Conservation (phyloP, 306 rosid genomes). For the Castanea crenata region DNA sequence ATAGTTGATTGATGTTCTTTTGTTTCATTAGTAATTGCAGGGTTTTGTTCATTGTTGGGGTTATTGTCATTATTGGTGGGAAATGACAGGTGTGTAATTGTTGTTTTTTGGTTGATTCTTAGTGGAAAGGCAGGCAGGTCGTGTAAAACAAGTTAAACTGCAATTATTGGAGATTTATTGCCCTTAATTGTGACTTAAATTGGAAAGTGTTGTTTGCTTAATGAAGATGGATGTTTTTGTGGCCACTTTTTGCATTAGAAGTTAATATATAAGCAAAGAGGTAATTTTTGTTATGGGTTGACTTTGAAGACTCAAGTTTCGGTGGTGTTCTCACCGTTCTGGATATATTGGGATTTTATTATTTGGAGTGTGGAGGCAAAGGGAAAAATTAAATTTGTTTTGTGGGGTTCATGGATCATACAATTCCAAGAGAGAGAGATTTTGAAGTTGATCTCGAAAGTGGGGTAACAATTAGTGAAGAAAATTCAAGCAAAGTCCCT, state of each 20-base stretch:
- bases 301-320: slow-evolving; percentile 13
- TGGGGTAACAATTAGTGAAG: slow-evolving; percentile 42
- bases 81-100: slow-evolving; percentile 6
- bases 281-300: slow-evolving; percentile 34
- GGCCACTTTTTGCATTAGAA: slow-evolving; percentile 5
- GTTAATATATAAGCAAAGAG: slow-evolving; percentile 14
- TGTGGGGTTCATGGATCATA: slow-evolving; percentile 50
- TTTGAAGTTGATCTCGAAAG: slow-evolving; percentile 69
- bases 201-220: slow-evolving; percentile 26
- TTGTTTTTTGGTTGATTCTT: slow-evolving; percentile 15
- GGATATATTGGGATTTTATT: slow-evolving; percentile 11
- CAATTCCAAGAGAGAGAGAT: slow-evolving; percentile 29
- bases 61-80: not conserved
- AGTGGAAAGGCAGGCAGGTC: slow-evolving; percentile 13
- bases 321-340: slow-evolving; percentile 4
- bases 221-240: slow-evolving; percentile 22
- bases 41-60: slow-evolving; percentile 22
- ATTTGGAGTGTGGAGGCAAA: slow-evolving; percentile 14
- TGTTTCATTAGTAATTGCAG: slow-evolving; percentile 28
- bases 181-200: slow-evolving; percentile 12
- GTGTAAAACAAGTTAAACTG: slow-evolving; percentile 18
- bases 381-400: slow-evolving; percentile 19
- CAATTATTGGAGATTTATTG: slow-evolving; percentile 16
- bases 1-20: not conserved
- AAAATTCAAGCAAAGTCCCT: slow-evolving; percentile 40